Evolutionary conservation across 148 eudicot genomes (phyloP).

Genomic region (Fallopia convolvulus): DNA sequence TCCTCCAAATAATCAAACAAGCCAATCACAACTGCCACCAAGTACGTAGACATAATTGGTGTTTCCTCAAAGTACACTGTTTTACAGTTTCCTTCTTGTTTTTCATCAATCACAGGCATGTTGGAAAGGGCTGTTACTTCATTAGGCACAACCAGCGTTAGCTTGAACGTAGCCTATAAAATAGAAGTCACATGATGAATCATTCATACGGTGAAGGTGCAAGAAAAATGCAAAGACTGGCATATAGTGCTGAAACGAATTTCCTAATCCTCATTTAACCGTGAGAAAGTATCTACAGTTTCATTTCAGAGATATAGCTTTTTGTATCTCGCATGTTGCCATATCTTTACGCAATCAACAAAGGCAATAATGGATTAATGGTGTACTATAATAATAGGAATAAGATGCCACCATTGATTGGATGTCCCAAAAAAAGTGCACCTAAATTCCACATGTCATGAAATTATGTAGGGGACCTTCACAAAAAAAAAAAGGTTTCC

Average conservation of each 20-base stretch:
- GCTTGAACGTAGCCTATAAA: constrained; percentile 78
- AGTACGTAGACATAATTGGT: constrained; percentile 90
- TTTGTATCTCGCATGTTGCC: neutral
- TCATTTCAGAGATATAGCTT: neutral
- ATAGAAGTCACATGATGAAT: neutral
- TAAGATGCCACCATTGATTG: neutral
- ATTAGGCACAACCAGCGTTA: constrained; percentile 79
- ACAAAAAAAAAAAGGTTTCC: neutral
- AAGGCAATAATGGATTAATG: neutral
- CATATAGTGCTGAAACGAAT: neutral
- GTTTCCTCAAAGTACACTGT: constrained; percentile 75
- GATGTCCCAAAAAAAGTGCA: neutral
- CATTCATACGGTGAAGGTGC: neutral
- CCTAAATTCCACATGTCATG: neutral
- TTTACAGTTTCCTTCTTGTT: constrained; percentile 51
- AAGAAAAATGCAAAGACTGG: neutral
- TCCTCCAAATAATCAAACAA: constrained; percentile 86
- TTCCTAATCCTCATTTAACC: neutral
- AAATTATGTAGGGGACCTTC: neutral
- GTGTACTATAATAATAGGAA: neutral
- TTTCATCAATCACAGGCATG: constrained; percentile 83
- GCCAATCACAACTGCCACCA: constrained; percentile 89
- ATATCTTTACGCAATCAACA: neutral
- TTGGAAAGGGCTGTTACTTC: constrained; percentile 87
- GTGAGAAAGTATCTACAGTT: neutral